Conservation (phyloP, 2,329 filamentous ascomycete genomes). For the Rutstroemia sp. region DNA sequence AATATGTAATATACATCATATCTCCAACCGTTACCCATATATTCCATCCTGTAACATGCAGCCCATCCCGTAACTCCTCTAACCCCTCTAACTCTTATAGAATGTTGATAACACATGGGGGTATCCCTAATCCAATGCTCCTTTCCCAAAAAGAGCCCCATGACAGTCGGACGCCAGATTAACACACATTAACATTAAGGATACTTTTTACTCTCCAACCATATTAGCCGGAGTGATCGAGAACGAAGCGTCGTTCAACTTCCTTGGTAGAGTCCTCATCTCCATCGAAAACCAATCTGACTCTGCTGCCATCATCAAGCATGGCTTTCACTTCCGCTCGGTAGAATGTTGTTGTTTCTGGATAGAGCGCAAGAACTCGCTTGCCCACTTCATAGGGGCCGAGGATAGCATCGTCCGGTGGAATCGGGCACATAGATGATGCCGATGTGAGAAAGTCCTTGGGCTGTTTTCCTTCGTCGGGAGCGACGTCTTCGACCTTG, state of each 20-base stretch:
- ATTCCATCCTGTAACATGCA: background rate
- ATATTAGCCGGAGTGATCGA: slow-evolving; percentile 49
- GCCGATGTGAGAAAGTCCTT: slow-evolving; percentile 62
- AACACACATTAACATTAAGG: background rate
- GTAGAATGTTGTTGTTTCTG: slow-evolving; percentile 80
- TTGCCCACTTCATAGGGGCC: slow-evolving; percentile 58
- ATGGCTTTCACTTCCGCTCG: slow-evolving; percentile 73
- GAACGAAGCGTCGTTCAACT: slow-evolving; percentile 68
- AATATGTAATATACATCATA: no score
- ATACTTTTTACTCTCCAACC: background rate
- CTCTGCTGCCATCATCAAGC: slow-evolving; percentile 41
- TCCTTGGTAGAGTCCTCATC: slow-evolving; percentile 70
- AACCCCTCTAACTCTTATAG: background rate
- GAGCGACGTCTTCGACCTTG: slow-evolving; percentile 73
- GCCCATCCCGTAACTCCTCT: background rate
- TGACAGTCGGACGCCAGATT: background rate
- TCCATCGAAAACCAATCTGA: slow-evolving; percentile 69
- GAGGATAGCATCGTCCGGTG: slow-evolving; percentile 49
- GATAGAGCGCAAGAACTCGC: slow-evolving; percentile 70
- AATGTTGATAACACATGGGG: background rate
- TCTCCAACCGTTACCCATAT: background rate
- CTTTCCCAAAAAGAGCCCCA: slow-evolving; percentile 1
- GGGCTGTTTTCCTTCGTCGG: slow-evolving; percentile 61
- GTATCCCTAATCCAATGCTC: slow-evolving; percentile 6
- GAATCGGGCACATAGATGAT: slow-evolving; percentile 70